Evolutionary conservation across 345 rosid species (phyloP), one percentile per base, ranked within the genome.

Genomic region (Rhizophora apiculata): DNA sequence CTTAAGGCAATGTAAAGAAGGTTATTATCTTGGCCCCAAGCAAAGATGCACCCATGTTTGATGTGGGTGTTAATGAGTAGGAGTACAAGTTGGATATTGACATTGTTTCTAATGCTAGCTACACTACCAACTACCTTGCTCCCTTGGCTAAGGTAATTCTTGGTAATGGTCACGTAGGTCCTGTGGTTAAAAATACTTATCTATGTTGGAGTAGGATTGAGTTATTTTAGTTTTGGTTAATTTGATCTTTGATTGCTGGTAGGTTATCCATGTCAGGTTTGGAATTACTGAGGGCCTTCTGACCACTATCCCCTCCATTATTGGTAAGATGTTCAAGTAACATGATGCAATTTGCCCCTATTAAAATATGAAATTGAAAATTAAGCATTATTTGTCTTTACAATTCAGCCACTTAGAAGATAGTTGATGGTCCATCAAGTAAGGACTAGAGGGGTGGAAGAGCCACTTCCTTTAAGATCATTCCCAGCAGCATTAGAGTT

Each of bases 21-120:
- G 97, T 92, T 51, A 59, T 92, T 64, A 92, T 91, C 76, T 89
- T 95, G 19, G 97, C 97, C 11, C 93, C 93, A 5, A 91, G 97
- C 81, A 89, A 89, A 76, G 96, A 90, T 81, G 98, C 98, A 24
- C 98, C 93, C 53, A 90, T 92, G 98, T 92, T 92, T 75, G 98
- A 90, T 61, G 86, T 92, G 0, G 98, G 98, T 80, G 95, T 90
- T 32, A 90, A 92, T 43, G 92, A 92, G 74, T 79, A 92, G 24
- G 88, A 87, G 3, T 92, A 92, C 93, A 92, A 82, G 79, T 83
- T 95, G 1, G 85, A 88, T 8, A 79, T 88, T 24, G 60, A 90
- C 80, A 76, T 92, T 72, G 91, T 89, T 27, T 91, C 97, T 79
- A 91, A 91, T 78, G 96, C 97, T 70, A 91, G 98, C 67, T 92